Evolutionary conservation across 2,329 filamentous ascomycete species (phyloP), one percentile per base, ranked within the genome.

Genomic region (Zymoseptoria crescenta): DNA sequence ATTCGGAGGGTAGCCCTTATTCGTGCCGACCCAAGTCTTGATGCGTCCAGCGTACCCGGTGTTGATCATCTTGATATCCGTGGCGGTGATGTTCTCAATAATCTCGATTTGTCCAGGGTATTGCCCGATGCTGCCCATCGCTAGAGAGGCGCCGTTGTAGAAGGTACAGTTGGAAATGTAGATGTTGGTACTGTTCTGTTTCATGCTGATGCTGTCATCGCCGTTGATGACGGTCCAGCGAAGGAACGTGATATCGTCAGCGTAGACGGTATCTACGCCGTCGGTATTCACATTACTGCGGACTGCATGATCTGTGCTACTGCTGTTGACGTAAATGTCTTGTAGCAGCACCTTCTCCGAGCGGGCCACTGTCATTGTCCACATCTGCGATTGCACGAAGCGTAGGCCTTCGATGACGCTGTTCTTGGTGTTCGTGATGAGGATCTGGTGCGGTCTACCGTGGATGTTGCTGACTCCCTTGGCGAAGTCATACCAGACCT

Each of bases 381-480:
- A 85, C 82, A 85, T 85, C 70, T 85, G 82, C 60, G 77, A 81
- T 60, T 82, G 77, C 7, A 85, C 70, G 62, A 83, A 83, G 2
- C 74, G 73, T 16, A 84, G 60, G 2, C 80, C 76, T 45, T 73
- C 70, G 10, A 84, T 72, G 3, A 78, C 67, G 0, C 78, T 79
- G 65, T 83, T 78, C 4, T 70, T 78, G 3, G 81, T 73, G 2
- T 74, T 71, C 19, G 72, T 77, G 65, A 84, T 76, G 19, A 79
- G 82, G 63, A 85, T 77, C 8, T 75, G 74, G 56, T 81, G 79
- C 1, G 81, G 81, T 8, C 82, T 75, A 10, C 76, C 70, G 2
- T 77, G 73, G 58, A 79, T 74, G 61, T 83, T 83, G 30, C 74
- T 76, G 9, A 66, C 65, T 13, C 74, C 73, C 28, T 72, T 68